Conservation (phyloP, 2,329 filamentous ascomycete species). For the Monilinia laxa region DNA sequence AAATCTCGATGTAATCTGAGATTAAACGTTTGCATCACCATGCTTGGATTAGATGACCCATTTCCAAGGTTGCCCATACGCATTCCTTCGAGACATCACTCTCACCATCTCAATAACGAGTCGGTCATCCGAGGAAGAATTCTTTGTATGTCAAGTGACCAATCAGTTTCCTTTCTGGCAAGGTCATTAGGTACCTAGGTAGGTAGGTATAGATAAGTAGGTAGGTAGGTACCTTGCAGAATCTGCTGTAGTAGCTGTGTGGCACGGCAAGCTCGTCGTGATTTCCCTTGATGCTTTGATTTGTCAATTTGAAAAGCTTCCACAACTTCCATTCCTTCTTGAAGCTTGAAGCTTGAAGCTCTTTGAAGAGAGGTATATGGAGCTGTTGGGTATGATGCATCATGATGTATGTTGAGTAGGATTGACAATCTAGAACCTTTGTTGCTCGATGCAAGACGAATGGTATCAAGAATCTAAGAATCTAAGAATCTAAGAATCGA, state of each 20-base stretch:
- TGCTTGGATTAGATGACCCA: not conserved
- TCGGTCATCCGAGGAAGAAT: too few relatives aligned
- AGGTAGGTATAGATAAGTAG: too few relatives aligned
- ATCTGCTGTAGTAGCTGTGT: not conserved
- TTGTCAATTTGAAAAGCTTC: not conserved
- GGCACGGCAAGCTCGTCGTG: not conserved
- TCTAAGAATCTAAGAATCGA: too few relatives aligned
- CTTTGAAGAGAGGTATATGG: not conserved
- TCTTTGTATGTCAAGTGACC: too few relatives aligned
- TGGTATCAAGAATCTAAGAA: too few relatives aligned
- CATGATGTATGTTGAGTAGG: not conserved
- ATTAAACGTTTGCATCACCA: conserved; percentile 7
- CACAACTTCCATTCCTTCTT: not conserved
- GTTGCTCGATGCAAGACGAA: too few relatives aligned
- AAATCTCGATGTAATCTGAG: not conserved
- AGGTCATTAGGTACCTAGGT: too few relatives aligned
- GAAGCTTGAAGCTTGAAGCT: not conserved
- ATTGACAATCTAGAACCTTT: not conserved
- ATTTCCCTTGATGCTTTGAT: not conserved
- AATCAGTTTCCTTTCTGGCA: too few relatives aligned
- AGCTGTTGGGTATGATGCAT: not conserved
- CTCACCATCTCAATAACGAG: too few relatives aligned
- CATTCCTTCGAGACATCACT: too few relatives aligned
- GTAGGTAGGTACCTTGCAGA: not conserved
- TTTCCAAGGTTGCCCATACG: not conserved